Conservation (phyloP, 192 early-diverging fungal genomes). For the Backusella parvicylindrica region DNA sequence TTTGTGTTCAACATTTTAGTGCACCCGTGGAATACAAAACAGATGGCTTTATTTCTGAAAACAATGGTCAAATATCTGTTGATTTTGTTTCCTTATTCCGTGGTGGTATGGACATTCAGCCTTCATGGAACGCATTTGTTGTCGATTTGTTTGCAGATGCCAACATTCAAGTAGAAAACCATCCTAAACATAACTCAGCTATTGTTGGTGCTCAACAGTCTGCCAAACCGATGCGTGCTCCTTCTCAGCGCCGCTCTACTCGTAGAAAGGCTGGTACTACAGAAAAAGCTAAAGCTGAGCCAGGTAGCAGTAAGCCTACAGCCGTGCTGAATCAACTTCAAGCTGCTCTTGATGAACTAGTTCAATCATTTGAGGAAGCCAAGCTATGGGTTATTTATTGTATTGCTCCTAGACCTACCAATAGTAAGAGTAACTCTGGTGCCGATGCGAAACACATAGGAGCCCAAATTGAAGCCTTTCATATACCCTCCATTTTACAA, state of each 20-base stretch:
- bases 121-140: slow-evolving; percentile 72
- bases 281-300: neutral
- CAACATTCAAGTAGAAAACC: slow-evolving; percentile 63
- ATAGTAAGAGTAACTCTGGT: slow-evolving; percentile 29
- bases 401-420: slow-evolving; percentile 59
- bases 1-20: slow-evolving; percentile 73
- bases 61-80: slow-evolving; percentile 62
- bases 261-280: slow-evolving; percentile 11
- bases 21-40: slow-evolving; percentile 73
- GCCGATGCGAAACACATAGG: slow-evolving; percentile 57
- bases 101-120: slow-evolving; percentile 50
- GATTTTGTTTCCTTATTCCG: slow-evolving; percentile 85
- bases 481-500: slow-evolving; percentile 64
- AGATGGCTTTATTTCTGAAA: slow-evolving; percentile 70
- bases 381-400: slow-evolving; percentile 82
- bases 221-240: slow-evolving; percentile 66
- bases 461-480: slow-evolving; percentile 66
- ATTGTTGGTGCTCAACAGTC: slow-evolving; percentile 73
- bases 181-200: slow-evolving; percentile 66
- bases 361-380: slow-evolving; percentile 72
- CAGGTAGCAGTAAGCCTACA: neutral
- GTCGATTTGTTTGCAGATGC: slow-evolving; percentile 68
- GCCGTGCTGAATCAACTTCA: slow-evolving; percentile 53
- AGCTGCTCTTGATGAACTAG: slow-evolving; percentile 69
- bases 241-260: slow-evolving; percentile 54